Base-by-base conservation (phyloP, 179 eudicot species). In the Silene coronaria region DNA sequence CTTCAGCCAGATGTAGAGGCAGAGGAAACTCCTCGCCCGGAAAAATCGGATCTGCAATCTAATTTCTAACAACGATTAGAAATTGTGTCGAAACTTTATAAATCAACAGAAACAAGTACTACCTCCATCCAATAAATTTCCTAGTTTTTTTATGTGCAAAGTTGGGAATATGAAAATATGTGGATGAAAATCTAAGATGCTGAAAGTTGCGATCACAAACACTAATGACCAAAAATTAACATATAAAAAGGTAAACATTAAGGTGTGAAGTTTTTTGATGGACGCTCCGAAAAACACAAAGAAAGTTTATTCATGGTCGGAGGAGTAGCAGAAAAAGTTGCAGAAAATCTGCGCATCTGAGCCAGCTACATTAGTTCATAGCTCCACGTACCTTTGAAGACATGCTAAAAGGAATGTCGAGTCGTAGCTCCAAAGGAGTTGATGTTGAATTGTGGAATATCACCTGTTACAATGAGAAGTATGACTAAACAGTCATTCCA, bases 1-100 rank as follows among this genome's bases (percentile, higher is more conserved):
- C 84, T 86, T 93, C 97, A 76, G 99, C 99, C 86, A 96, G 90
- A 89, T 96, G 98, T 64, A 93, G 81, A 74, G 99, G 99, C 73
- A 93, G 85, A 81, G 98, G 97, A 79, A 91, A 88, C 85, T 91
- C 92, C 67, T 88, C 86, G 74, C 98, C 89, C 67, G 99, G 99
- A 85, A 78, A 83, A 79, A 96, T 78, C 65, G 98, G 98, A 81
- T 90, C 99, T 61, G 90, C 89, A 75, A 96, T 79, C 99, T 96
- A 86, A 79, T 77, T 67, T 58, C 70, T 62, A 21, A 59, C 36
- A 75, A 51, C 45, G 2, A 65, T 62, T 27, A 59, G 70, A 58
- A 45, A 59, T 11, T 22, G 36, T 16, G 27, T 19, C 65, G 62
- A 53, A 17, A 71, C n/a, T 45, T 38, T 46, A 11, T 11, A 58